Base-by-base conservation (phyloP, 331 rosid genomes). In the Ulmus americana region DNA sequence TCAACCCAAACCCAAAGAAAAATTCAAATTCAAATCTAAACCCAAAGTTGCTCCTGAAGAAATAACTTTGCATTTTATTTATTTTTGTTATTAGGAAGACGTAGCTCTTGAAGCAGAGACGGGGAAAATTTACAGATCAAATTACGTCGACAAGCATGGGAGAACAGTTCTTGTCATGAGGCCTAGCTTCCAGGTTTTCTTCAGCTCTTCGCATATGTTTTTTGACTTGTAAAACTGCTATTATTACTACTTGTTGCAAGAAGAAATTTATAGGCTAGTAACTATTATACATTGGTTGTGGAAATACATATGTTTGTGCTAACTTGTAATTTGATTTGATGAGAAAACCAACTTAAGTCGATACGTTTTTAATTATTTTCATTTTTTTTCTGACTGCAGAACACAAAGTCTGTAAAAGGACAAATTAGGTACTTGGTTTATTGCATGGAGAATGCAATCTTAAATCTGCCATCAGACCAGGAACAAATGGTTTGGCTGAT, bases 401-500 rank as follows among this genome's bases (percentile, higher is more conserved):
- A 81, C 69, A 63, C 95, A 16, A 87, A 87, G 80, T 78, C 85
- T 16, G 64, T 51, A 0, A 63, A 82, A 57, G 95, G 68, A 22
- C 95, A 87, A 79, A 69, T 94, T 45, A 90, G 71, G 77, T 79
- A 79, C 76, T 73, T 94, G 77, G 95, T 87, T 15, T 94, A 94
- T 76, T 80, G 84, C 81, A 84, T 94, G 87, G 99, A 90, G 80
- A 84, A 80, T 62, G 95, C 99, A 18, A 64, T 85, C 61, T 65
- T 77, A 39, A 87, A 85, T 81, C 87, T 90, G 51, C 83, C 91
- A 35, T 71, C 90, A 39, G 66, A 73, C 61, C 95, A 85, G 72
- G 95, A 90, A 58, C 76, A 84, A 72, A 72, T 94, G 81, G 80
- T 90, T 47, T 94, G 99, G 97, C 74, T 94, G 71, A 69, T 94